A percentile compares a stretch with the other conserved stretches of the same genome.
These are phyloP conservation scores for Teratosphaeria epicoccoides DNA, from an alignment of 2,329 filamentous ascomycete species.

Conservation along the genomic window DNA sequence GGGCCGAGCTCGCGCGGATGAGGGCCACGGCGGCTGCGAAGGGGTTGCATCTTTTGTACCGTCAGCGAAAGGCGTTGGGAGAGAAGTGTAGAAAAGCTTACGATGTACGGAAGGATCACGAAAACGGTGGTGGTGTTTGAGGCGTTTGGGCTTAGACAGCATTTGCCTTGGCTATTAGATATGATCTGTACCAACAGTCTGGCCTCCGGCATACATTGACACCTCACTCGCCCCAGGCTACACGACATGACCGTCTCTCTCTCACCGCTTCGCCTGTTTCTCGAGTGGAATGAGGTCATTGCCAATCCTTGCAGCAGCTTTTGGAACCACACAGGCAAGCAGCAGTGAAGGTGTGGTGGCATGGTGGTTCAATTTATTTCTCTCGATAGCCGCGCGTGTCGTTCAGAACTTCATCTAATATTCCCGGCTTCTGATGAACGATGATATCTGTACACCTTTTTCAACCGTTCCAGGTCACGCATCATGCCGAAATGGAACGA, in stretches of 20 bases:
- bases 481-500: too few relatives aligned
- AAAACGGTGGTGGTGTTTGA: slow-evolving; percentile 1
- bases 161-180: neutral
- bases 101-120: slow-evolving; percentile 1
- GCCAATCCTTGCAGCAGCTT: neutral
- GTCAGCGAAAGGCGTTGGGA: slow-evolving; percentile 3
- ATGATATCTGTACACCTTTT: too few relatives aligned
- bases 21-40: neutral
- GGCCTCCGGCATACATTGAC: neutral
- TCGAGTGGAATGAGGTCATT: neutral
- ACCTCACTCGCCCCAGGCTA: neutral
- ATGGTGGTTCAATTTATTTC: too few relatives aligned
- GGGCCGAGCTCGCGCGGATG: slow-evolving; percentile 2
- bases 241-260: neutral
- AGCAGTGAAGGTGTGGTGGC: neutral
- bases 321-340: neutral
- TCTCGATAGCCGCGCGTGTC: neutral
- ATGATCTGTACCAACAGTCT: neutral
- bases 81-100: neutral
- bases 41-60: neutral
- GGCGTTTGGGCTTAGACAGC: neutral
- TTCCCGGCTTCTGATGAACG: neutral
- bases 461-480: neutral
- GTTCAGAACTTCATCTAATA: neutral
- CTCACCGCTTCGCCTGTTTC: too few relatives aligned